These are phyloP conservation scores for Beta corolliflora DNA, from an alignment of 179 eudicot genomes.

Conservation along the genomic window DNA sequence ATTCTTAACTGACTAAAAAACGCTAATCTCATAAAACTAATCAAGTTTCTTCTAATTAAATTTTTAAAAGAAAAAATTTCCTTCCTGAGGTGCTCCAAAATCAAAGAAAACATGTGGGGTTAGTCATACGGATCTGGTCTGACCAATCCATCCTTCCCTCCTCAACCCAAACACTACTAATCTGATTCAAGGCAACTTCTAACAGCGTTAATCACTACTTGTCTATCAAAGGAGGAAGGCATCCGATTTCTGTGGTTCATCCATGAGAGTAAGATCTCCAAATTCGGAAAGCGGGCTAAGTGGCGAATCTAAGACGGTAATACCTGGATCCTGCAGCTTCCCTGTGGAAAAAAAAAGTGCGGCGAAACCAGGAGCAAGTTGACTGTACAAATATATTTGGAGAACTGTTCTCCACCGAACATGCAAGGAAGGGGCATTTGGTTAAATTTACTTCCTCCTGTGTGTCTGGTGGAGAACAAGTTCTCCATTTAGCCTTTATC, in stretches of 20 bases:
- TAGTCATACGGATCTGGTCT: slow-evolving; percentile 14
- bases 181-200: slow-evolving; percentile 18
- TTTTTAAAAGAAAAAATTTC: not conserved
- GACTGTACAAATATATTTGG: slow-evolving; percentile 21
- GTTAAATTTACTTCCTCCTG: too few species aligned
- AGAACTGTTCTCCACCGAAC: too few species aligned
- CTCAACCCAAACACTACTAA: not conserved
- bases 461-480: not conserved
- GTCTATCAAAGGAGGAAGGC: slow-evolving; percentile 4
- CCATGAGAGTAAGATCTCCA: slow-evolving; percentile 7
- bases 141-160: slow-evolving; percentile 19
- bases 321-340: slow-evolving; percentile 36
- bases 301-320: slow-evolving; percentile 13
- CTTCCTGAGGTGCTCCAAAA: slow-evolving; percentile 17
- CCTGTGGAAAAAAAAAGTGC: slow-evolving; percentile 21
- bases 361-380: slow-evolving; percentile 32
- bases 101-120: slow-evolving; percentile 14
- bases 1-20: not conserved
- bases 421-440: too few species aligned
- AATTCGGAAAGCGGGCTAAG: slow-evolving; percentile 1
- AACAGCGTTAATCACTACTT: slow-evolving; percentile 15
- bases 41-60: not conserved
- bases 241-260: slow-evolving; percentile 15
- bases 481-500: not conserved
- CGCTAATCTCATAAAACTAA: not conserved